Evolutionary conservation across 345 rosid genomes (phyloP).

Genomic region (Eucalyptus microcorys): DNA sequence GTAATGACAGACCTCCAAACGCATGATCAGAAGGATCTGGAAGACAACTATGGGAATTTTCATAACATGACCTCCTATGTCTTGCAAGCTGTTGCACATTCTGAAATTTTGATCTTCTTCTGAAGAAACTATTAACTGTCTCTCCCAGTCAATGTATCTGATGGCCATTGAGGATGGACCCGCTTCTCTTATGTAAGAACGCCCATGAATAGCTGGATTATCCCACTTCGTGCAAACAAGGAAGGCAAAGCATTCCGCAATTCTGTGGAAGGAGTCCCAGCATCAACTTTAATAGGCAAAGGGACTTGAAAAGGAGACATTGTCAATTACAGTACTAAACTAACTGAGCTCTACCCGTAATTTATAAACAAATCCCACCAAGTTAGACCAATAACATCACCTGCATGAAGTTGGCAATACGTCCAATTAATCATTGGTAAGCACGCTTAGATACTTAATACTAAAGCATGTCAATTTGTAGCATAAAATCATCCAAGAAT

Average conservation of each 20-base stretch:
- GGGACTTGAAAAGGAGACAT: not conserved
- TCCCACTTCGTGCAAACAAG: constrained; percentile 87
- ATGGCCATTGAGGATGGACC: constrained; percentile 37
- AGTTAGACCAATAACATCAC: constrained; percentile 74
- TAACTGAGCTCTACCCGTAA: constrained; percentile 42
- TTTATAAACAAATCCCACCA: constrained; percentile 97
- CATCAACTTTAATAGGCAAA: not conserved
- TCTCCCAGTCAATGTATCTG: constrained; percentile 62
- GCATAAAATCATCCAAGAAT: not conserved
- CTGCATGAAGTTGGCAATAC: constrained; percentile 15
- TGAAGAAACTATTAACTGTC: constrained; percentile 45
- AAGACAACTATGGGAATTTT: constrained; percentile 63
- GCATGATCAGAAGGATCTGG: constrained; percentile 84
- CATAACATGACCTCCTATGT: constrained; percentile 88
- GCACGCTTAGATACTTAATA: not conserved
- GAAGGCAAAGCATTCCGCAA: constrained; percentile 90
- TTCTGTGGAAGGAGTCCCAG: constrained; percentile 24
- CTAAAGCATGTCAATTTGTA: not conserved
- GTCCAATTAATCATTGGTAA: not conserved
- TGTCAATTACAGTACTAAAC: not conserved
- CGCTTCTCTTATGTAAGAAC: constrained; percentile 33
- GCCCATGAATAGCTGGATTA: constrained; percentile 81
- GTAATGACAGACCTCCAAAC: constrained; percentile 48
- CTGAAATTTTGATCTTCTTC: constrained; percentile 45
- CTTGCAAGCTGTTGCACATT: constrained; percentile 61